Base-by-base conservation (phyloP, 2,329 filamentous ascomycete species). In the Penicillium sp. region DNA sequence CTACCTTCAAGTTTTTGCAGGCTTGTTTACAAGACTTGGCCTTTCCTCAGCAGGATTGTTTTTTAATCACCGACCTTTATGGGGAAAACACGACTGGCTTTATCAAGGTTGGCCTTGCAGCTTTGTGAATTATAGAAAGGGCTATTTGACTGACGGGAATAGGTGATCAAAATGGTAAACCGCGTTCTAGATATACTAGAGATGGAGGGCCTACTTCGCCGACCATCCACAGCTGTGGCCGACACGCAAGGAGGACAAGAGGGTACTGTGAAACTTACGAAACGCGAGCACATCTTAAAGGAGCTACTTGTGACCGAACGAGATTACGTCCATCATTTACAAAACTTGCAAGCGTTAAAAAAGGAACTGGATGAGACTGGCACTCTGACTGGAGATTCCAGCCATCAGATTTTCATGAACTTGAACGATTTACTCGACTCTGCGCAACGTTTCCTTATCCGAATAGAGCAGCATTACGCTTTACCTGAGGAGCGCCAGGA, bases 261-360 rank as follows among this genome's bases (percentile, higher is more conserved):
- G 26, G 74, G 55, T 52, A 64, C 77, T 23, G 78, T 75, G 53
- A 85, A 87, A 48, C 83, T 86, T 56, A 85, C 84, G 1, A 83
- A 90, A 69, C 87, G 91, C 63, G 90, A 97, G 66, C 89, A 97
- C 71, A 91, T 97, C 60, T 84, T 99, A 45, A 86, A 89, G 67
- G 94, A 99, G 74, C 77, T 99, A 47, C 88, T 99, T 56, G 90
- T 93, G 65, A 97, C 93, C 1, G 94, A 99, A 74, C 87, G 94
- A 61, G 97, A 97, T 74, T 99, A 99, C 65, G 94, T 97, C 3
- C 92, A 97, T 71, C 94, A 99, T 77, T 77, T 99, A 53, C 93
- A 97, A 71, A 93, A 96, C 64, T 74, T 99, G 35, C 91, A 97
- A 71, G 88, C 92, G 50, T 82, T 97, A 68, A 97, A 96, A 76